phyloP scores from a whole-genome alignment of 495 filamentous ascomycete species.

The Podospora sp. region DNA sequence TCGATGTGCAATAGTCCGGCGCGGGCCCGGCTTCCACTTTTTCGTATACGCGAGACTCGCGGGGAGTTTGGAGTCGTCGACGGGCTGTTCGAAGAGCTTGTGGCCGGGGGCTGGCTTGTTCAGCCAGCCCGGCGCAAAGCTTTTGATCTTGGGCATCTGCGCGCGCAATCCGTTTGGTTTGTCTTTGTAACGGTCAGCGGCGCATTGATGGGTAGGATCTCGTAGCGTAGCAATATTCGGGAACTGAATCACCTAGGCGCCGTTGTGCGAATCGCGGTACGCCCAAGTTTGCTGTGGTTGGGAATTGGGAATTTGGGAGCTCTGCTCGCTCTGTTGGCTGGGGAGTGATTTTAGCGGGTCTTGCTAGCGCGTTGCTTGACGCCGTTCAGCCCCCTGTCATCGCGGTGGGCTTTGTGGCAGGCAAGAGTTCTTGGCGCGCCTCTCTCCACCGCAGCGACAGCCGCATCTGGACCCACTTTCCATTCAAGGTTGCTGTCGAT shows the following conservation, averaged over 20 bases:
- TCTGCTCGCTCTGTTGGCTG: background rate
- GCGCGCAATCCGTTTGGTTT: background rate
- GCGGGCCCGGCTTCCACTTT: constrained; percentile 54
- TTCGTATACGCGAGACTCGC: constrained; percentile 39
- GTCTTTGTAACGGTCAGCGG: background rate
- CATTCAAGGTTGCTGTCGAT: background rate
- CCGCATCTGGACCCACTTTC: constrained; percentile 5
- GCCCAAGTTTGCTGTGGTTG: constrained; percentile 13
- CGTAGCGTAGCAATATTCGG: background rate
- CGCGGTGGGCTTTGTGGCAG: background rate
- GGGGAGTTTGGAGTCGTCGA: constrained; percentile 29
- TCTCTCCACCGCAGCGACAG: background rate
- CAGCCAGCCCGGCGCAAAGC: constrained; percentile 83
- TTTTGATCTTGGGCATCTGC: constrained; percentile 76
- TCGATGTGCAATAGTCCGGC: constrained; percentile 69
- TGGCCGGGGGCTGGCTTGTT: constrained; percentile 72
- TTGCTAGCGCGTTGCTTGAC: constrained; percentile 2
- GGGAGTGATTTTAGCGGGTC: constrained; percentile 11
- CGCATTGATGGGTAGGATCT: background rate
- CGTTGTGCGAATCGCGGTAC: background rate
- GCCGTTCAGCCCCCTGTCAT: background rate
- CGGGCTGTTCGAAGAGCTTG: constrained; percentile 62
- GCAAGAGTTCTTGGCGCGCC: constrained; percentile 11
- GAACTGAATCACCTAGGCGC: background rate
- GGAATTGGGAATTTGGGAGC: constrained; percentile 10